Evolutionary conservation across 1,139 yeast species (phyloP).

Genomic region (Suhomyces wounanorum): DNA sequence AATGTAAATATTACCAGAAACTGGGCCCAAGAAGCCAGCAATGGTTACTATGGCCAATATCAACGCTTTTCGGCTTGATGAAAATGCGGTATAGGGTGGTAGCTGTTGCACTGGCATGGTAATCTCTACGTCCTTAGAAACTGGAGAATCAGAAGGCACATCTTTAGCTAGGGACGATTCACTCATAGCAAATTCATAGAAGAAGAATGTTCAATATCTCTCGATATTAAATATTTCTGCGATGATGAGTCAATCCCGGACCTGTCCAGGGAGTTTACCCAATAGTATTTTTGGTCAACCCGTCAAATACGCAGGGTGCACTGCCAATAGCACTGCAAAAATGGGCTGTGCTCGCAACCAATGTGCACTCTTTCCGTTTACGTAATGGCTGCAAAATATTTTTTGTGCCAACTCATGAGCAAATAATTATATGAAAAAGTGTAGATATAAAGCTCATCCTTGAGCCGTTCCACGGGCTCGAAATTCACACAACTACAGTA

Average conservation of each 20-base stretch:
- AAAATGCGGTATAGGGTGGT: constrained; percentile 16
- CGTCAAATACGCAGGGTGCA: neutral
- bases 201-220: neutral
- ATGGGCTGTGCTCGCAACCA: constrained; percentile 1
- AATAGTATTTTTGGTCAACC: neutral
- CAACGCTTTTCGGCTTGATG: constrained; percentile 20
- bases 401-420: neutral
- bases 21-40: constrained; percentile 61
- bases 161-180: neutral
- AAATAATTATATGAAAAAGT: neutral
- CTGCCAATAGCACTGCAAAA: too few species aligned
- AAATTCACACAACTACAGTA: neutral
- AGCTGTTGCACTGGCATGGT: neutral
- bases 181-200: neutral
- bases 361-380: neutral
- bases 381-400: constrained; percentile 1
- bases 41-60: constrained; percentile 41
- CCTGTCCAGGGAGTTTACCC: neutral
- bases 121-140: neutral
- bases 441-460: neutral
- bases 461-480: neutral
- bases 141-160: neutral
- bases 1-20: constrained; percentile 60
- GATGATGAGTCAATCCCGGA: neutral
- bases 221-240: neutral